Percentiles rank a stretch among this genome's conserved stretches.
Conservation (phyloP, 441 rosid genomes). For the Geranium incanum region DNA sequence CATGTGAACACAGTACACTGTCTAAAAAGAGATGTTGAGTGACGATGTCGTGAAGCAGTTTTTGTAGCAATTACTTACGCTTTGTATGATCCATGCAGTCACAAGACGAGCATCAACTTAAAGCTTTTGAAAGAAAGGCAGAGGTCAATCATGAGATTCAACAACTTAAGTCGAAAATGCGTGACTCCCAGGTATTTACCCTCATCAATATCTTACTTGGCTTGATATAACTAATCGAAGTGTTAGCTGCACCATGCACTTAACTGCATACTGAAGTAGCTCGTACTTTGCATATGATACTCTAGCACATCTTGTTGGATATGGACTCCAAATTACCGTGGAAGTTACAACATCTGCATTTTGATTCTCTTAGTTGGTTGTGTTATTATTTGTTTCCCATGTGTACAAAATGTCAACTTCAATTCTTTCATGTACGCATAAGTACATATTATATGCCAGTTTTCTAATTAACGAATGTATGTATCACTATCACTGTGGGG, state of each 20-base stretch:
- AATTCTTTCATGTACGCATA: neutral
- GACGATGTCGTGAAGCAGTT: neutral
- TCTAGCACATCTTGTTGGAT: neutral
- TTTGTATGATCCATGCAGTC: slow-evolving; percentile 43
- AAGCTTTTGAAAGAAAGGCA: slow-evolving; percentile 74
- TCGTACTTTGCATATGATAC: neutral
- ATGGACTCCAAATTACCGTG: neutral
- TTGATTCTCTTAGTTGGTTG: neutral
- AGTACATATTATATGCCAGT: neutral
- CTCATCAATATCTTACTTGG: neutral
- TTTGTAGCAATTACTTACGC: neutral
- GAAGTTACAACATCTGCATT: neutral
- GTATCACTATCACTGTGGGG: neutral
- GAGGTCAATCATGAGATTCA: slow-evolving; percentile 93
- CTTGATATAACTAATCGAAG: neutral
- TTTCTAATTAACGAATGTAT: neutral
- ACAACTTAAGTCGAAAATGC: slow-evolving; percentile 89
- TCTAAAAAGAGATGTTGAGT: too few species aligned
- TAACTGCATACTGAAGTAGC: neutral
- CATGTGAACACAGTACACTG: too few species aligned
- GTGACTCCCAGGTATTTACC: slow-evolving; percentile 82
- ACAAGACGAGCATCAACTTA: slow-evolving; percentile 74
- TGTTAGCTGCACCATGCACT: neutral
- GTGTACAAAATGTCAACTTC: too few species aligned
- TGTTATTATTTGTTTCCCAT: neutral